Evolutionary conservation across 2,329 filamentous ascomycete species (phyloP), one percentile per base, ranked within the genome.

Genomic region (Metarhizium album): DNA sequence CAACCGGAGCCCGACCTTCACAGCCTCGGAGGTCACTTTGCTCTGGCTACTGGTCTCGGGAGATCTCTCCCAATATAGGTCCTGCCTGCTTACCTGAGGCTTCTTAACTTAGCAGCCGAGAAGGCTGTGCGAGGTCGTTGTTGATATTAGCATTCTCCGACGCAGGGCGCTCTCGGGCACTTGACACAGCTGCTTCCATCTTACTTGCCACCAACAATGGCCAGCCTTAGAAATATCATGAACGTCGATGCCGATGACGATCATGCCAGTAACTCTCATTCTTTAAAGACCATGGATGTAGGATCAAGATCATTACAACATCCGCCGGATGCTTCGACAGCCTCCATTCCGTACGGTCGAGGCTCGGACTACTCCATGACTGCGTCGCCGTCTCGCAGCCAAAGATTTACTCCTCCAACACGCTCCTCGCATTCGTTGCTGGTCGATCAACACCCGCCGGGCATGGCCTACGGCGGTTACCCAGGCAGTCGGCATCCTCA

Each of bases 171-270:
- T 43, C 14, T 8, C n/a, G 49, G 45, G 27, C 42, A 47, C 24
- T 51, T 43, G 33, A 22, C 27, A 37, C 22, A 47, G 22, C 37
- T 54, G 61, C 65, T 66, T 69, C 68, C 67, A 66, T 70, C 65
- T 69, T 64, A 60, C 64, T 18, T 18, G 7, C 59, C 58, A 60
- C 64, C 63, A 65, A 50, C 64, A 67, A 79, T 80, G 76, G 70
- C 74, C 57, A 76, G 73, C 61, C 70, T 80, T 57, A 72, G 71
- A 59, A 75, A 75, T 60, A 80, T 80, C 62, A 78, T 80, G 72
- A 76, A 79, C 63, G 67, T 70, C 59, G 72, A 75, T 59, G 74
- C 69, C 59, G 72, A 75, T 59, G 74, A 77, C 58, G 74, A 75
- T 58, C 67, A 70, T 55, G 62, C 62, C n/a, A n/a, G n/a, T 53